phyloP scores from a whole-genome alignment of 345 rosid genomes.

The Salix purpurea region DNA sequence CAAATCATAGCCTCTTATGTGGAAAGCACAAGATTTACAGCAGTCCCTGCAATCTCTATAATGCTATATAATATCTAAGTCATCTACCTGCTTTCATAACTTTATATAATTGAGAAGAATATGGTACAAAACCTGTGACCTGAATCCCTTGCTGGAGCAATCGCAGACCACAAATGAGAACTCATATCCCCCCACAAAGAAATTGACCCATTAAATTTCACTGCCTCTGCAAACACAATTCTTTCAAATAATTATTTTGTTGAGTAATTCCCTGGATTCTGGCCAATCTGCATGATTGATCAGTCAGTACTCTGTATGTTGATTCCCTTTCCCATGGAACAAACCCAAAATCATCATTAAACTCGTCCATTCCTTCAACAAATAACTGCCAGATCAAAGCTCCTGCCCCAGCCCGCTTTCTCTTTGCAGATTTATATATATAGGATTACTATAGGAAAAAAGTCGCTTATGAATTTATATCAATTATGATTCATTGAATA shows the following conservation, averaged over 20 bases:
- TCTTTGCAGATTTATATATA: slow-evolving; percentile 61
- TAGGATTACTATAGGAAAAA: too few species aligned
- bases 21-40: too few species aligned
- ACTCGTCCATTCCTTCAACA: slow-evolving; percentile 78
- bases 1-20: too few species aligned
- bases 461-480: too few species aligned
- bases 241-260: slow-evolving; percentile 35
- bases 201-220: slow-evolving; percentile 16
- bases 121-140: slow-evolving; percentile 18
- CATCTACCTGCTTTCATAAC: too few species aligned
- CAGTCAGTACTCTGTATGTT: slow-evolving; percentile 45
- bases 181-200: not conserved
- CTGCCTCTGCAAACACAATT: slow-evolving; percentile 37
- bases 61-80: too few species aligned
- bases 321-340: slow-evolving; percentile 73
- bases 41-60: too few species aligned
- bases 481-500: too few species aligned
- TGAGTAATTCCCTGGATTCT: slow-evolving; percentile 36
- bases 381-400: slow-evolving; percentile 80
- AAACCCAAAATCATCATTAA: slow-evolving; percentile 73
- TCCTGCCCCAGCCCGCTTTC: slow-evolving; percentile 75
- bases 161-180: not conserved
- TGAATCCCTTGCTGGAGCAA: not conserved
- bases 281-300: slow-evolving; percentile 69
- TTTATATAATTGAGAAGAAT: too few species aligned